Conservation (phyloP, 177 flowering plant species). For the Vitis hybrid region DNA sequence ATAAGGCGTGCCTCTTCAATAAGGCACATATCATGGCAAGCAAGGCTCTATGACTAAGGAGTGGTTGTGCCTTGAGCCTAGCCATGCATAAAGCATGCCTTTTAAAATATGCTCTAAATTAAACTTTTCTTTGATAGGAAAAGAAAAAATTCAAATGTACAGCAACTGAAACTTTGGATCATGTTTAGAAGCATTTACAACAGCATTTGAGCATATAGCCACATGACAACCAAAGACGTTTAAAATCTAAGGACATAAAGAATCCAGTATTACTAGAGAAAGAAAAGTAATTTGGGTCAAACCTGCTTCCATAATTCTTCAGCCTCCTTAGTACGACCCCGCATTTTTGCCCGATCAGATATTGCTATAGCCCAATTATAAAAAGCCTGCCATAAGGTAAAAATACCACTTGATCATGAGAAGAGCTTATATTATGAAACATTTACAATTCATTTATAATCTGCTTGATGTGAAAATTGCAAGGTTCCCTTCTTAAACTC, state of each 20-base stretch:
- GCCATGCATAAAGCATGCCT: no score
- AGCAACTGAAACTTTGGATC: no score
- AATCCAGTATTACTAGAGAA: not conserved
- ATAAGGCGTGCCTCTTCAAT: no score
- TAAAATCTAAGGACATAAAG: no score
- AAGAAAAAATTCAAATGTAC: no score
- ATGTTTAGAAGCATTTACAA: no score
- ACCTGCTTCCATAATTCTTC: constrained; percentile 99
- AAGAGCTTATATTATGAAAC: not conserved
- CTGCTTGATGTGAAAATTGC: not conserved
- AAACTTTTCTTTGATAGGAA: no score
- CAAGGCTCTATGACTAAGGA: no score
- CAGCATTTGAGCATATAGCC: not conserved
- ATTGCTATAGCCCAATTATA: constrained; percentile 99
- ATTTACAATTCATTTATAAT: not conserved
- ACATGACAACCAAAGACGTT: not conserved
- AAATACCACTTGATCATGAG: not conserved
- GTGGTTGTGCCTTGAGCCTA: no score
- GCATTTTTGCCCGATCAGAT: constrained; percentile 97
- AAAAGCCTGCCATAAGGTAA: constrained; percentile 59
- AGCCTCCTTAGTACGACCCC: constrained; percentile 99
- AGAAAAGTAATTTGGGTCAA: not conserved
- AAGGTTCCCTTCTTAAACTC: not conserved
- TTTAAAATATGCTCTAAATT: no score
- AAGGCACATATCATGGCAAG: no score